Percentiles rank a stretch among this genome's conserved stretches.
Conservation (phyloP, 2,329 filamentous ascomycete genomes). For the Claviceps sorghi region DNA sequence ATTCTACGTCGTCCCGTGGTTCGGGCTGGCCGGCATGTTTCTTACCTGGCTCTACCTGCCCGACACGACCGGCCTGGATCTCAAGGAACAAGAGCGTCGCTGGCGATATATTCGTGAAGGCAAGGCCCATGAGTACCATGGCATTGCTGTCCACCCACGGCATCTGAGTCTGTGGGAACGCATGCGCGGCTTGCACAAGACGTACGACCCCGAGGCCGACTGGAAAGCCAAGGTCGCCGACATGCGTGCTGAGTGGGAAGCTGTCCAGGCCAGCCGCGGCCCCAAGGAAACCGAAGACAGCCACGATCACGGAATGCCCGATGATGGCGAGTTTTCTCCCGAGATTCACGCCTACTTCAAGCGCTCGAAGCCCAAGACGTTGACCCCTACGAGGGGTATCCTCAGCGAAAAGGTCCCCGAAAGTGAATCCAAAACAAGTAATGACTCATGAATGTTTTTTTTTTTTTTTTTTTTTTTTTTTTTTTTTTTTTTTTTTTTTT, state of each 20-base stretch:
- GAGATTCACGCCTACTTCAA: conserved; percentile 43
- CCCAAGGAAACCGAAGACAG: conserved; percentile 32
- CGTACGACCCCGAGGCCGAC: conserved; percentile 72
- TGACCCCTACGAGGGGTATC: conserved; percentile 7
- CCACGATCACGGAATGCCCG: conserved; percentile 21
- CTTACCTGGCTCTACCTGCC: conserved; percentile 77
- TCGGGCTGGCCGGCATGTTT: conserved; percentile 74
- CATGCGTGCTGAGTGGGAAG: conserved; percentile 52
- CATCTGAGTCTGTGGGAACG: conserved; percentile 86
- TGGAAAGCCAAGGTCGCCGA: conserved; percentile 74
- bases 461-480: background rate
- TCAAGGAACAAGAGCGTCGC: conserved; percentile 92
- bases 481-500: no score
- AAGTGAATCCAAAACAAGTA: conserved; percentile 1
- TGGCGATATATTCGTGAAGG: conserved; percentile 78
- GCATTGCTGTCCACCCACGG: conserved; percentile 77
- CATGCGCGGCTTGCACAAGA: conserved; percentile 59
- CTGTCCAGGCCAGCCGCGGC: conserved; percentile 29
- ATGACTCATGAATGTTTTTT: background rate
- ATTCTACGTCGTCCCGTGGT: conserved; percentile 92
- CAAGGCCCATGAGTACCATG: conserved; percentile 72
- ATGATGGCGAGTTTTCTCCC: conserved; percentile 35
- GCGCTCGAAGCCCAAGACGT: conserved; percentile 20
- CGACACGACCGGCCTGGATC: conserved; percentile 91
- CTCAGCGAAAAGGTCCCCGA: conserved; percentile 16